phyloP scores from a whole-genome alignment of 177 flowering plant genomes.

The Vitis hybrid region DNA sequence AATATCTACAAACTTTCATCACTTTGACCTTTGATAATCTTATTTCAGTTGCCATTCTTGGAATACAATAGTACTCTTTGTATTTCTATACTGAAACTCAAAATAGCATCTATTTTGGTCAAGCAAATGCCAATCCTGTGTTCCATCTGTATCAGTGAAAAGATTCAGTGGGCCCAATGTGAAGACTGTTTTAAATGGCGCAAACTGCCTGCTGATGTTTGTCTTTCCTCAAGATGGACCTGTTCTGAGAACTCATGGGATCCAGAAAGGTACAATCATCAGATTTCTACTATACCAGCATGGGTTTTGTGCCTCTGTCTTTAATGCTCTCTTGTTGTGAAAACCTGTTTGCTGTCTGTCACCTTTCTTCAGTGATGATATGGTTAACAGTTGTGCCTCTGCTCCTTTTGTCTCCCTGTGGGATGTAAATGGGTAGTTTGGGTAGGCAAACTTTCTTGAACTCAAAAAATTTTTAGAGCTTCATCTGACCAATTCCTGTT shows the following conservation, averaged over 20 bases:
- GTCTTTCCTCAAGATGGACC: constrained; percentile 71
- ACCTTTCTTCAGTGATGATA: background rate
- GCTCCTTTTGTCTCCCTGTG: background rate
- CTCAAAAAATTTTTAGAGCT: background rate
- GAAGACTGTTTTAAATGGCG: constrained; percentile 88
- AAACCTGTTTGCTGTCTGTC: background rate
- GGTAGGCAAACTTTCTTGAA: background rate
- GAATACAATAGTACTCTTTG: too few species aligned
- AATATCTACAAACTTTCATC: too few species aligned
- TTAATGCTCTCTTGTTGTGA: background rate
- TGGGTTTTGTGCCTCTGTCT: background rate
- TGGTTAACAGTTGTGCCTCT: background rate
- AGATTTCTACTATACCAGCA: background rate
- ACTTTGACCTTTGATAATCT: too few species aligned
- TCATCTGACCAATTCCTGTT: background rate
- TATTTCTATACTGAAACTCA: background rate
- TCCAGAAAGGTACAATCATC: constrained; percentile 48
- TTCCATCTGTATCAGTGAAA: constrained; percentile 40
- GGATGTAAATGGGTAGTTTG: background rate
- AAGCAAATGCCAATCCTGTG: constrained; percentile 15
- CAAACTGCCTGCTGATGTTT: constrained; percentile 56
- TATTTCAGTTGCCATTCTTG: too few species aligned
- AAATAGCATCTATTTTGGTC: background rate
- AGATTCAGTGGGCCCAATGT: constrained; percentile 80
- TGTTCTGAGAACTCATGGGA: constrained; percentile 69